Evolutionary conservation across 305 asterid genomes (phyloP).

Genomic region (Rubia peregrina): DNA sequence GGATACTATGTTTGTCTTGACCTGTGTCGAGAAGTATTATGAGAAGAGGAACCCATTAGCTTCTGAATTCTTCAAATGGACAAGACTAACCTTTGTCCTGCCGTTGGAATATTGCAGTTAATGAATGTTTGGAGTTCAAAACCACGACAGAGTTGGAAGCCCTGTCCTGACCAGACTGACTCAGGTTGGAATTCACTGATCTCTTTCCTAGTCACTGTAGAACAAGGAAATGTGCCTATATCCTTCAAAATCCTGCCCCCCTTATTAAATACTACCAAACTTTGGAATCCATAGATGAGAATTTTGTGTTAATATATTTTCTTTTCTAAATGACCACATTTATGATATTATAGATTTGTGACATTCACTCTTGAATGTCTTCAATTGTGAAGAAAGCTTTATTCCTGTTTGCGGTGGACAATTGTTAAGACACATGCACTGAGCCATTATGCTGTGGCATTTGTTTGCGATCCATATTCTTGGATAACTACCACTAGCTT

Average conservation of each 20-base stretch:
- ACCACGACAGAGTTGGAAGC: slow-evolving; percentile 80
- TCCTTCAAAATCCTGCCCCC: not conserved
- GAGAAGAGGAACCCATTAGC: not conserved
- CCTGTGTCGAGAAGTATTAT: not conserved
- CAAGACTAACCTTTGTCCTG: slow-evolving; percentile 4
- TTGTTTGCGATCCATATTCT: not conserved
- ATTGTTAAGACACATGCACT: not conserved
- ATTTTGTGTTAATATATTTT: not conserved
- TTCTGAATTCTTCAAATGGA: not conserved
- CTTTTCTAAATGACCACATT: not conserved
- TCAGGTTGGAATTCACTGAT: slow-evolving; percentile 37
- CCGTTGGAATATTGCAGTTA: slow-evolving; percentile 42
- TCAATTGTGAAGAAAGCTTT: not conserved
- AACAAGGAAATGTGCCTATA: not conserved
- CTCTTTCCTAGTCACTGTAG: not conserved
- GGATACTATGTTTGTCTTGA: not conserved
- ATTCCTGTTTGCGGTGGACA: not conserved
- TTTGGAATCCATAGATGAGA: not conserved
- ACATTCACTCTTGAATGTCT: not conserved
- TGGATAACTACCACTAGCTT: no score
- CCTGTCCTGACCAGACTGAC: slow-evolving; percentile 55
- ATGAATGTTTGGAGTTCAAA: slow-evolving; percentile 82
- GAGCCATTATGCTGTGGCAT: not conserved
- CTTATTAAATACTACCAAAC: not conserved
- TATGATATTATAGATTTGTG: not conserved